phyloP scores from a whole-genome alignment of 129 eudicot species.

The Cynara cardunculus region DNA sequence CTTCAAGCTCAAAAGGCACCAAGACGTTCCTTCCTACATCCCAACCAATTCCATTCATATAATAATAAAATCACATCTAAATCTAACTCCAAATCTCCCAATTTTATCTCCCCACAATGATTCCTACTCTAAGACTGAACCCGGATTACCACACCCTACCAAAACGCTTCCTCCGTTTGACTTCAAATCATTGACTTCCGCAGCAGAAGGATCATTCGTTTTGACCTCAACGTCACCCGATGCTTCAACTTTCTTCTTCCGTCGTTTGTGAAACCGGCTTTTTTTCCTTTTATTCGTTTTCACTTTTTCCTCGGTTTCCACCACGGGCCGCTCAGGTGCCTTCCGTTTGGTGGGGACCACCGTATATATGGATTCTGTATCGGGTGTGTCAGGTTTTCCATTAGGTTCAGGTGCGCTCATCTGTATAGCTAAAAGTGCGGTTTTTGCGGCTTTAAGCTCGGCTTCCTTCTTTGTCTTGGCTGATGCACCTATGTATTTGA shows the following conservation, averaged over 20 bases:
- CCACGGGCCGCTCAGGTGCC: constrained; percentile 31
- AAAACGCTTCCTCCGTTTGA: neutral
- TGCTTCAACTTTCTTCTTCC: constrained; percentile 4
- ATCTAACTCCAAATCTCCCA: neutral
- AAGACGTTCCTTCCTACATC: neutral
- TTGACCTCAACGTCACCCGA: constrained; percentile 17
- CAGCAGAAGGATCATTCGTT: neutral
- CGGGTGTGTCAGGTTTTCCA: constrained; percentile 5
- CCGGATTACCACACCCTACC: constrained; percentile 4
- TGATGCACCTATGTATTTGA: constrained; percentile 72
- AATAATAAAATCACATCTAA: neutral
- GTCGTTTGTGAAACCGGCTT: constrained; percentile 13
- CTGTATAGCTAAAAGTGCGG: constrained; percentile 74
- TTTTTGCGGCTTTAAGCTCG: constrained; percentile 90
- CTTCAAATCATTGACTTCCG: constrained; percentile 7
- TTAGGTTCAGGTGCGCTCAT: constrained; percentile 28
- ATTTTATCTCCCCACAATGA: neutral
- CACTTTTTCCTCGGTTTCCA: constrained; percentile 16
- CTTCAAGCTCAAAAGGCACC: neutral
- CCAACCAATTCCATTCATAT: neutral
- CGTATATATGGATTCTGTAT: constrained; percentile 44
- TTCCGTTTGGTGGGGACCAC: constrained; percentile 71
- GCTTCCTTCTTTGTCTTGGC: constrained; percentile 91
- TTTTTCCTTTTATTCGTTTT: constrained; percentile 24
- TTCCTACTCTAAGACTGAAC: constrained; percentile 3